Percentiles rank a stretch among this genome's conserved stretches.
Conservation (phyloP, 176 grass and related monocot species). For the Panicum miliaceum region DNA sequence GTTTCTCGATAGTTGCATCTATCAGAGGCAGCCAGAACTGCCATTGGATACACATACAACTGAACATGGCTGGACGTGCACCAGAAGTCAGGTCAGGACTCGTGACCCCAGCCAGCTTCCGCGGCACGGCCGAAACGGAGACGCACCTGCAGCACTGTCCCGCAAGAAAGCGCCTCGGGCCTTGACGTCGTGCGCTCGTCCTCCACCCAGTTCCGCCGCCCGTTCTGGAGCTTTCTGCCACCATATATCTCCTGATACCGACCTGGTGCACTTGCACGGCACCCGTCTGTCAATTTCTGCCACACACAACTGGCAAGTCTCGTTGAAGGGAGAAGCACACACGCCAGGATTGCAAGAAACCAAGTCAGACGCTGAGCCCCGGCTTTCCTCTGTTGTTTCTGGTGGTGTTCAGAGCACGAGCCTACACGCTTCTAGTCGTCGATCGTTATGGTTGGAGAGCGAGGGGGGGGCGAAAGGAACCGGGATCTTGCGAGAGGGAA, state of each 20-base stretch:
- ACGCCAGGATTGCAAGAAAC: neutral
- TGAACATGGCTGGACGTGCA: neutral
- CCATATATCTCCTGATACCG: neutral
- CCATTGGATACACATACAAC: too few relatives aligned
- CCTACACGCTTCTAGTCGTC: neutral
- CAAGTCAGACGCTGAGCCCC: neutral
- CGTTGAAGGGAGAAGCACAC: neutral
- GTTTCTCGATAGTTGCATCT: too few relatives aligned
- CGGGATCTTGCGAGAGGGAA: neutral
- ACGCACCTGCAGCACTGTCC: neutral
- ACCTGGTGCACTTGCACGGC: neutral
- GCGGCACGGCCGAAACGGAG: neutral
- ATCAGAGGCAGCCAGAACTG: too few relatives aligned
- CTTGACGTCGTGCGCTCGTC: neutral
- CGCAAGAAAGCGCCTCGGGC: neutral
- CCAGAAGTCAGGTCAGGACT: neutral
- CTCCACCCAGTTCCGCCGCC: neutral
- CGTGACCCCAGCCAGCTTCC: neutral
- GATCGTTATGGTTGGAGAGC: neutral
- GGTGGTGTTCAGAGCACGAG: neutral
- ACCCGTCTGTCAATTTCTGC: neutral
- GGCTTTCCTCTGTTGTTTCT: neutral
- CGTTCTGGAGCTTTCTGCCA: neutral
- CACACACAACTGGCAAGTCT: neutral
- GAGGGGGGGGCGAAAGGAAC: neutral